Percentiles rank a stretch among this genome's conserved stretches.
These are phyloP conservation scores for Silene conica DNA, from an alignment of 148 eudicot genomes.

Conservation along the genomic window DNA sequence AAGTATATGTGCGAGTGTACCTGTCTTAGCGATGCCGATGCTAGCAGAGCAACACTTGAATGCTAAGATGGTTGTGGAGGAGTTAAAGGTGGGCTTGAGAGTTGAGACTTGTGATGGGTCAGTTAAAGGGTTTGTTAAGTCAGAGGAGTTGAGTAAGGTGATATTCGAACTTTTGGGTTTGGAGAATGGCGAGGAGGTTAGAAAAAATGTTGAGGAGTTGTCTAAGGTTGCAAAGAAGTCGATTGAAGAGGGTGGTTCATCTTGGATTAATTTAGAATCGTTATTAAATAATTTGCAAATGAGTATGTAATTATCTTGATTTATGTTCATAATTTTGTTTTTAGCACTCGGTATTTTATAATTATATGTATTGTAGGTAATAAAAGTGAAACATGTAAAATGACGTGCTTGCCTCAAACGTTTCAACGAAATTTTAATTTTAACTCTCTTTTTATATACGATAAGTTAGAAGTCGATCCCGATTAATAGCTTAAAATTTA, in stretches of 20 bases:
- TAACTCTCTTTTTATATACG: too few relatives aligned
- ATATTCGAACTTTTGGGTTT: conserved; percentile 61
- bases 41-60: conserved; percentile 75
- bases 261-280: conserved; percentile 42
- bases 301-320: too few relatives aligned
- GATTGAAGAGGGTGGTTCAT: conserved; percentile 54
- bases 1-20: conserved; percentile 57
- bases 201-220: conserved; percentile 37
- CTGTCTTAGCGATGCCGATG: conserved; percentile 73
- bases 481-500: too few relatives aligned
- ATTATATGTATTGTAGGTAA: too few relatives aligned
- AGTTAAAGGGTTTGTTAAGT: conserved; percentile 51
- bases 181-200: conserved; percentile 41
- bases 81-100: conserved; percentile 51
- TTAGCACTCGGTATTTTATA: too few relatives aligned
- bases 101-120: conserved; percentile 52
- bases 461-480: too few relatives aligned
- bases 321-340: too few relatives aligned
- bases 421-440: too few relatives aligned
- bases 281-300: conserved; percentile 38
- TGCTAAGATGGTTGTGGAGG: conserved; percentile 63
- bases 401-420: too few relatives aligned
- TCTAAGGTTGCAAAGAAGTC: conserved; percentile 45
- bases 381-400: too few relatives aligned
- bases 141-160: conserved; percentile 36